Conservation (phyloP, 2,329 filamentous ascomycete species). For the Hypocrella siamensis region DNA sequence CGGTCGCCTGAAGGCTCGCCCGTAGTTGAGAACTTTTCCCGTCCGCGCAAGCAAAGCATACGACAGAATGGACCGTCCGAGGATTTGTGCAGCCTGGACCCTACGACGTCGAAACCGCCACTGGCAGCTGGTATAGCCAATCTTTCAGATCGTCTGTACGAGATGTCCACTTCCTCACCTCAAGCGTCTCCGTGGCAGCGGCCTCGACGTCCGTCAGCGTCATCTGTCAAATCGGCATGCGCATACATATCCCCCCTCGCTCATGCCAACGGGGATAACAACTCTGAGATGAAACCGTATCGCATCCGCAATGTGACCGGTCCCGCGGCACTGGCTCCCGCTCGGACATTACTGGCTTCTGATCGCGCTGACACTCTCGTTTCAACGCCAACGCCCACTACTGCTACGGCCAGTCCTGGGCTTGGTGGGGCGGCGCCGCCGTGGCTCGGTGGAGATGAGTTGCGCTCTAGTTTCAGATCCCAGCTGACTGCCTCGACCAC, state of each 20-base stretch:
- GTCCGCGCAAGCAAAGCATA: conserved; percentile 38
- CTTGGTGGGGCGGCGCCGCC: conserved; percentile 24
- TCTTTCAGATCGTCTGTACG: conserved; percentile 14
- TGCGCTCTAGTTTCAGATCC: conserved; percentile 39
- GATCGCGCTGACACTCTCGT: conserved; percentile 19
- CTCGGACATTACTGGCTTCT: conserved; percentile 12
- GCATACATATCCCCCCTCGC: conserved; percentile 27
- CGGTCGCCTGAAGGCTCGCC: conserved; percentile 18
- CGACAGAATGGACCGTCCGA: conserved; percentile 19
- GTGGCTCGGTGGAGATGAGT: conserved; percentile 35
- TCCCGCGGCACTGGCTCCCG: conserved; percentile 9
- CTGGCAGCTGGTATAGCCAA: conserved; percentile 12
- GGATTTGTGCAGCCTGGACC: conserved; percentile 10
- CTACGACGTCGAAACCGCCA: conserved; percentile 9
- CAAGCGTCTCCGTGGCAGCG: conserved; percentile 23
- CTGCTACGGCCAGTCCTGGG: conserved; percentile 8
- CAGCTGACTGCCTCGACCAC: conserved; percentile 37
- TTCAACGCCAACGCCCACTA: conserved; percentile 16
- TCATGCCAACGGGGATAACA: conserved; percentile 22
- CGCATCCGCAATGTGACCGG: conserved; percentile 14
- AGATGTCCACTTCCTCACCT: conserved; percentile 11
- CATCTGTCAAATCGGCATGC: conserved; percentile 29
- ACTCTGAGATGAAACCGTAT: conserved; percentile 16
- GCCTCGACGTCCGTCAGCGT: conserved; percentile 28
- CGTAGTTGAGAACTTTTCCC: conserved; percentile 42